phyloP scores from a whole-genome alignment of 352 stramenopile species.

The Thalassiosira mediterranea region DNA sequence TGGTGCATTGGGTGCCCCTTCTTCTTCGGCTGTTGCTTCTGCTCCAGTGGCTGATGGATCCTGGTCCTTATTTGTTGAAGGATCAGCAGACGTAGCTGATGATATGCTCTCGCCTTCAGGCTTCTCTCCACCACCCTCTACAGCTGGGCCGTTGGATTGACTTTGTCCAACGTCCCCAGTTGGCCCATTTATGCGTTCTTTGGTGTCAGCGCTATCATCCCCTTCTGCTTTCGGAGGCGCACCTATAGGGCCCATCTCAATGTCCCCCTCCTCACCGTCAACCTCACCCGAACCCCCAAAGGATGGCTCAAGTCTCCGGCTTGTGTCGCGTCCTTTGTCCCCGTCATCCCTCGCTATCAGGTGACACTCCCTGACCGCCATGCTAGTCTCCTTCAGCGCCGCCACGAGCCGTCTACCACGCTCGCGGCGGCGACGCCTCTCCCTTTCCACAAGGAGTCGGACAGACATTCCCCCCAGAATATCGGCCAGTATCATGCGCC shows the following conservation, averaged over 20 bases:
- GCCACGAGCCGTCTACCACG: slow-evolving; percentile 16
- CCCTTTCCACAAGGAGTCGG: slow-evolving; percentile 18
- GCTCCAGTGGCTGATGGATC: too few species aligned
- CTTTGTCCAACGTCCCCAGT: neutral
- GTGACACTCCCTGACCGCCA: slow-evolving; percentile 29
- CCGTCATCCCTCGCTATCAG: slow-evolving; percentile 4
- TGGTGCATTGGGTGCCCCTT: neutral
- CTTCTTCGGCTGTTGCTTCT: neutral
- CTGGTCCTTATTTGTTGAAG: too few species aligned
- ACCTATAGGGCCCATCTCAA: slow-evolving; percentile 4
- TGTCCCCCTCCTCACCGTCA: neutral
- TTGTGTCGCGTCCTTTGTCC: too few species aligned
- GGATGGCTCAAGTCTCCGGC: too few species aligned
- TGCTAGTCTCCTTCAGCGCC: slow-evolving; percentile 31
- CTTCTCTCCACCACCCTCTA: neutral
- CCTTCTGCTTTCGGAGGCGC: neutral
- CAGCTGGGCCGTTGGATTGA: too few species aligned
- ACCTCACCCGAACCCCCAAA: neutral
- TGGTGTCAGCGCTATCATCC: too few species aligned
- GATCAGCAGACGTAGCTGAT: too few species aligned
- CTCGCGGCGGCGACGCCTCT: slow-evolving; percentile 10
- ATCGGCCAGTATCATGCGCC: slow-evolving; percentile 17
- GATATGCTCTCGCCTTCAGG: too few species aligned
- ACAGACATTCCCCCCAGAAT: slow-evolving; percentile 30
- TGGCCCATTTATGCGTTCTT: neutral